phyloP scores from a whole-genome alignment of 352 stramenopile species.

The Globisporangium nagaii region DNA sequence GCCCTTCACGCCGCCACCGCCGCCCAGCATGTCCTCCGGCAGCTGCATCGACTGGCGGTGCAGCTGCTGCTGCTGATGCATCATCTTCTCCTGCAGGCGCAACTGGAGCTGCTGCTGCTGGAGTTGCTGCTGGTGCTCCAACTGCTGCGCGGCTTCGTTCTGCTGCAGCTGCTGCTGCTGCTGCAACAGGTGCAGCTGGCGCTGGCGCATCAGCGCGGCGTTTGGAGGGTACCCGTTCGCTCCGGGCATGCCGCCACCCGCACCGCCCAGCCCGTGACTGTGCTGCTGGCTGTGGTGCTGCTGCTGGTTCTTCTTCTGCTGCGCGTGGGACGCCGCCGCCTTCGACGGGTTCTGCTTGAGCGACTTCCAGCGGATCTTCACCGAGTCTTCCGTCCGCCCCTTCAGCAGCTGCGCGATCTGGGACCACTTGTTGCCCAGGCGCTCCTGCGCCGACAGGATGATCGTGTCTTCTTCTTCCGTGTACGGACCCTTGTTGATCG shows the following conservation, averaged over 20 bases:
- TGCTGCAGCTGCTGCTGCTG: constrained; percentile 70
- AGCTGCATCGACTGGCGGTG: constrained; percentile 58
- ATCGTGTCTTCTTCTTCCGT: constrained; percentile 92
- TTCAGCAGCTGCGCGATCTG: constrained; percentile 93
- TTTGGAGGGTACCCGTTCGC: constrained; percentile 33
- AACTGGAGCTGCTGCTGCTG: constrained; percentile 54
- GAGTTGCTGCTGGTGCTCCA: constrained; percentile 72
- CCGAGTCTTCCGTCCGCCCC: constrained; percentile 90
- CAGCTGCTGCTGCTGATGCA: constrained; percentile 57
- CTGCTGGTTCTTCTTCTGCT: constrained; percentile 78
- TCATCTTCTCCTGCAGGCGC: constrained; percentile 54
- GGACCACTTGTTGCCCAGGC: constrained; percentile 95
- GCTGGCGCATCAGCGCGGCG: constrained; percentile 55
- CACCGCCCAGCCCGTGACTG: neutral
- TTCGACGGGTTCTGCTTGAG: constrained; percentile 84
- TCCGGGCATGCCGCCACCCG: constrained; percentile 28
- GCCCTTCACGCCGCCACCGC: constrained; percentile 7
- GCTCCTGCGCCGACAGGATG: constrained; percentile 88
- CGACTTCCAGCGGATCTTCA: constrained; percentile 92
- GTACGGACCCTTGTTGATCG: constrained; percentile 95
- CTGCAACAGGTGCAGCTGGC: constrained; percentile 61
- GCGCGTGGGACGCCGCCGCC: constrained; percentile 62
- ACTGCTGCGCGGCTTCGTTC: constrained; percentile 50
- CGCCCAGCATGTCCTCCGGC: constrained; percentile 18
- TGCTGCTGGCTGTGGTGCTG: constrained; percentile 28